phyloP scores from a whole-genome alignment of 2,329 filamentous ascomycete species.

The Basipetospora sp. region DNA sequence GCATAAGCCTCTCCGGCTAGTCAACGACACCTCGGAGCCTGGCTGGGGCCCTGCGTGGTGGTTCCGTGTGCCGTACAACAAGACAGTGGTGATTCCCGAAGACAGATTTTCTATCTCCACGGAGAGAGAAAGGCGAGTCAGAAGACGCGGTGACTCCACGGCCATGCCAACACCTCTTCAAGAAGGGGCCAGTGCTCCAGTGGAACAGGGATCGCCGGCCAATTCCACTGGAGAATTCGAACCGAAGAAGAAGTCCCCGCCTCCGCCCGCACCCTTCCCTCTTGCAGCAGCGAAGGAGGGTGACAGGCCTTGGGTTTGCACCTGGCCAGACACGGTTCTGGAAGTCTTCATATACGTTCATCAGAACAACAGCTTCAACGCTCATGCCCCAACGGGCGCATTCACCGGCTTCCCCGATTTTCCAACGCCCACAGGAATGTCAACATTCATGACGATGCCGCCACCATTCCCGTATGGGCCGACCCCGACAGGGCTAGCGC shows the following conservation, averaged over 20 bases:
- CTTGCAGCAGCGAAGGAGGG: conserved; percentile 23
- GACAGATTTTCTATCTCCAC: conserved; percentile 17
- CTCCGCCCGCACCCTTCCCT: conserved; percentile 10
- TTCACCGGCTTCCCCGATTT: conserved; percentile 5
- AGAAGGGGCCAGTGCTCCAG: too few species aligned
- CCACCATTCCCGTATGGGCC: neutral
- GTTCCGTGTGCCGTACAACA: conserved; percentile 36
- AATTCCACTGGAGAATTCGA: too few species aligned
- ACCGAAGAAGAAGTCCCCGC: too few species aligned
- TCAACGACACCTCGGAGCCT: conserved; percentile 35
- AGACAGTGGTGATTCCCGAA: conserved; percentile 39
- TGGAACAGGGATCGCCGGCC: too few species aligned
- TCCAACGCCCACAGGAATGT: conserved; percentile 6
- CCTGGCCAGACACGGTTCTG: conserved; percentile 39
- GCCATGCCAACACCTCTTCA: conserved; percentile 15
- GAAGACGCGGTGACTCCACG: neutral
- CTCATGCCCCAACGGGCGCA: neutral
- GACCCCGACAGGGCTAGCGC: neutral
- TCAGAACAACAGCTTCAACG: conserved; percentile 30
- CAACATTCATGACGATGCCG: neutral
- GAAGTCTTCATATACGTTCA: conserved; percentile 43
- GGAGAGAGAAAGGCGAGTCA: neutral
- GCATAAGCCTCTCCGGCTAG: conserved; percentile 27
- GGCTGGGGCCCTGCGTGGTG: conserved; percentile 41
- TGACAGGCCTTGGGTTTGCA: conserved; percentile 44